Percentiles rank a stretch among this genome's conserved stretches.
Conservation (phyloP, 352 stramenopile genomes). For the Phytophthora nicotianae region DNA sequence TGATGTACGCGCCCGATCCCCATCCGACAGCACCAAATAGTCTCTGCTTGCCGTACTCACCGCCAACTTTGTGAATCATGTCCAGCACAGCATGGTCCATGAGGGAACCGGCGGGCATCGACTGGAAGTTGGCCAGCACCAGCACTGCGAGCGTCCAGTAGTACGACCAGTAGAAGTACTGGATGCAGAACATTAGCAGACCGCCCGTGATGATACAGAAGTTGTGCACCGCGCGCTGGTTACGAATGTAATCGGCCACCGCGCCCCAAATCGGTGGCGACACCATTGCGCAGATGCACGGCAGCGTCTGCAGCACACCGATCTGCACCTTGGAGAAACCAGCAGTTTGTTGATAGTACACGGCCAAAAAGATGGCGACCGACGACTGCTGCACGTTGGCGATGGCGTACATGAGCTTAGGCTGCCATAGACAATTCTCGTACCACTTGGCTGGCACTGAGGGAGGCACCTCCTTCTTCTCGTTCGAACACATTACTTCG, state of each 20-base stretch:
- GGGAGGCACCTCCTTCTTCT: conserved; percentile 8
- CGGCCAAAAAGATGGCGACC: conserved; percentile 70
- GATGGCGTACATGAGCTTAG: conserved; percentile 80
- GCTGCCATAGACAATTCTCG: conserved; percentile 46
- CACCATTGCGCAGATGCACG: conserved; percentile 62
- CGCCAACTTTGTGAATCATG: conserved; percentile 67
- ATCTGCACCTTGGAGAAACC: conserved; percentile 77
- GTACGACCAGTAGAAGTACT: conserved; percentile 56
- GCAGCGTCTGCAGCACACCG: conserved; percentile 67
- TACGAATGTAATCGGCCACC: conserved; percentile 59
- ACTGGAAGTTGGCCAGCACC: conserved; percentile 58
- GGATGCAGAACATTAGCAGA: conserved; percentile 63
- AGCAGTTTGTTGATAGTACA: conserved; percentile 68
- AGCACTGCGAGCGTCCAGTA: conserved; percentile 49
- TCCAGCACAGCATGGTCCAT: conserved; percentile 72
- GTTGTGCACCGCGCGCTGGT: conserved; percentile 67
- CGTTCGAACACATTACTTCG: conserved; percentile 12
- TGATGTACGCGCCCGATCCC: conserved; percentile 57
- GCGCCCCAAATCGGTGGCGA: conserved; percentile 71
- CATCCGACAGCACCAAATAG: conserved; percentile 76
- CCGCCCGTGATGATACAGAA: conserved; percentile 56
- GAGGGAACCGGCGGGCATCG: conserved; percentile 51
- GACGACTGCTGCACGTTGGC: conserved; percentile 62
- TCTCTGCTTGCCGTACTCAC: conserved; percentile 81
- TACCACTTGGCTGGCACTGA: conserved; percentile 24